Conservation (phyloP, 495 filamentous ascomycete genomes). For the Rusavskia elegans region DNA sequence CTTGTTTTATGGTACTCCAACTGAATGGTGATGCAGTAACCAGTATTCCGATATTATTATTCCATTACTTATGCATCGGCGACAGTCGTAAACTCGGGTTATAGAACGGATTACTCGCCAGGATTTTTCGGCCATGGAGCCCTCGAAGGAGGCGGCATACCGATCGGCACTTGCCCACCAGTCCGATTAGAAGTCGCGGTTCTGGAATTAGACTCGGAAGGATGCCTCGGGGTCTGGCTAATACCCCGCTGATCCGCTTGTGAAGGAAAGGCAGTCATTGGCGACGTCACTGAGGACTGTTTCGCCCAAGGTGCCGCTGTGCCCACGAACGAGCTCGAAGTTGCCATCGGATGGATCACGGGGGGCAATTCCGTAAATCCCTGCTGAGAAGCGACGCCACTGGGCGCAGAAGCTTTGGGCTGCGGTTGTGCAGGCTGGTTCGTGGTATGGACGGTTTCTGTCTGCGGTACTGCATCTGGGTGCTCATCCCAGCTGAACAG, state of each 20-base stretch:
- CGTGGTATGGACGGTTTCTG: conserved; percentile 36
- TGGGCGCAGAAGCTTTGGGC: neutral
- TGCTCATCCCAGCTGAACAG: conserved; percentile 72
- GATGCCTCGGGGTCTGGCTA: neutral
- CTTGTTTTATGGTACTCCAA: no score
- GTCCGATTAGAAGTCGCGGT: neutral
- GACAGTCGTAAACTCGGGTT: neutral
- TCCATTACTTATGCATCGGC: neutral
- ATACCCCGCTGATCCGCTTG: neutral
- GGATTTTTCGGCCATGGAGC: conserved; percentile 7
- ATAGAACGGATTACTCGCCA: neutral
- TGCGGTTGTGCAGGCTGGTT: conserved; percentile 31
- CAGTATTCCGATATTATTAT: no score
- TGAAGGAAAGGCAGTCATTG: neutral
- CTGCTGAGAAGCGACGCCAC: neutral
- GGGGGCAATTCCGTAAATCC: neutral
- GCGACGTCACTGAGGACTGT: neutral
- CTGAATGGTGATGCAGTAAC: no score
- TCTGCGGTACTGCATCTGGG: conserved; percentile 35
- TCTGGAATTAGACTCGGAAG: neutral
- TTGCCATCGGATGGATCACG: neutral
- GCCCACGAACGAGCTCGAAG: neutral
- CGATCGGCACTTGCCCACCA: neutral
- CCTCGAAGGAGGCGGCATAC: conserved; percentile 8
- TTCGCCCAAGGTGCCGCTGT: conserved; percentile 9